phyloP scores from a whole-genome alignment of 2,329 filamentous ascomycete genomes.

The Leptographium radiaticola region DNA sequence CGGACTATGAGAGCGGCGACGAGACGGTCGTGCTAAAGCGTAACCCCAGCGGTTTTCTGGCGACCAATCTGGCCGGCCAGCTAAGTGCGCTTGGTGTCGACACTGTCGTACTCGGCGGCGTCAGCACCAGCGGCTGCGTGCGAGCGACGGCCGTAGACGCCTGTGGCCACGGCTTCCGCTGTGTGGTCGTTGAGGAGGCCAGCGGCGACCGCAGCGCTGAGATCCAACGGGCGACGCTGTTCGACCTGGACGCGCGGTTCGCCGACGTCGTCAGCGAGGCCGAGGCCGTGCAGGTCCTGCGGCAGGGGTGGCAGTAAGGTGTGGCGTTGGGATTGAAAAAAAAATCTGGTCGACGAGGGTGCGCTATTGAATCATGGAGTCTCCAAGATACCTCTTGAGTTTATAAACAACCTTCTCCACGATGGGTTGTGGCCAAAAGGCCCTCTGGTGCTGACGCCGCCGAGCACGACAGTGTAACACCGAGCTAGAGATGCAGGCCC shows the following conservation, averaged over 20 bases:
- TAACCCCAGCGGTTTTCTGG: slow-evolving; percentile 31
- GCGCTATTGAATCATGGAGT: no score
- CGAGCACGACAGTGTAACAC: slow-evolving; percentile 29
- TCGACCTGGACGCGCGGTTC: slow-evolving; percentile 32
- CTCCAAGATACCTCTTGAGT: no score
- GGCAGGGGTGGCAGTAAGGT: neutral
- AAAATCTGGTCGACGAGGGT: no score
- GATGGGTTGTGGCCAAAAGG: no score
- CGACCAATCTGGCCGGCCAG: slow-evolving; percentile 27
- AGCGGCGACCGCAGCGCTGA: slow-evolving; percentile 28
- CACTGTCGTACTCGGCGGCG: slow-evolving; percentile 31
- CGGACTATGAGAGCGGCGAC: slow-evolving; percentile 21
- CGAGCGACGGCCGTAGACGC: slow-evolving; percentile 29
- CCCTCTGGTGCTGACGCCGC: slow-evolving; percentile 31
- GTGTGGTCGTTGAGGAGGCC: slow-evolving; percentile 30
- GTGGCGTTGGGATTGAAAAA: neutral
- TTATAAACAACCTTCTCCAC: no score
- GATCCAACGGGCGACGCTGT: slow-evolving; percentile 30
- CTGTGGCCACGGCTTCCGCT: slow-evolving; percentile 28
- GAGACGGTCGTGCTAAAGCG: slow-evolving; percentile 27
- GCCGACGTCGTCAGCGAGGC: slow-evolving; percentile 28
- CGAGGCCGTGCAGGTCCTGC: slow-evolving; percentile 25
- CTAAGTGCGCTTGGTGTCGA: slow-evolving; percentile 24
- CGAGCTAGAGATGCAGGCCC: slow-evolving; percentile 8
- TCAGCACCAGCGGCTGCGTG: slow-evolving; percentile 32